Evolutionary conservation across 768 basidiomycete genomes (phyloP).

Genomic region (Panellus pusillus): DNA sequence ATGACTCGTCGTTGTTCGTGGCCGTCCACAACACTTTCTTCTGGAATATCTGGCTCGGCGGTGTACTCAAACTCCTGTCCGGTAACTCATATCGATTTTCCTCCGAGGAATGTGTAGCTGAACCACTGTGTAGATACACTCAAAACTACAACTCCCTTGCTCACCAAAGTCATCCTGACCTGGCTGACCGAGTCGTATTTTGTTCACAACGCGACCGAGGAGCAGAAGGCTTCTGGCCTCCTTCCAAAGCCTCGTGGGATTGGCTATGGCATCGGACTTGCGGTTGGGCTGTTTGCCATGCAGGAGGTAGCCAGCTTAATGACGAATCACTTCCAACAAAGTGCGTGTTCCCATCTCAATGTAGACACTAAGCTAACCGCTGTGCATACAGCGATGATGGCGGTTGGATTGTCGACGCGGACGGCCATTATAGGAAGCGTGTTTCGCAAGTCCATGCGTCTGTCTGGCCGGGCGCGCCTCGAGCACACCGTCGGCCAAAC

Average conservation of each 20-base stretch:
- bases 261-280: conserved; percentile 64
- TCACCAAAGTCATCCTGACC: conserved; percentile 58
- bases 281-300: conserved; percentile 58
- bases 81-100: conserved; percentile 28
- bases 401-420: conserved; percentile 47
- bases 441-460: conserved; percentile 52
- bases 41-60: conserved; percentile 46
- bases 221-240: conserved; percentile 35
- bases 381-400: conserved; percentile 39
- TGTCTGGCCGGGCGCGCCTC: conserved; percentile 46
- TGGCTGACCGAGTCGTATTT: conserved; percentile 55
- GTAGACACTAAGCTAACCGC: not conserved
- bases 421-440: conserved; percentile 37
- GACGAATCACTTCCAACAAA: conserved; percentile 46
- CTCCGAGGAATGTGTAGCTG: not conserved
- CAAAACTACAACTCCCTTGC: conserved; percentile 41
- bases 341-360: conserved; percentile 27
- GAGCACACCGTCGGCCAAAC: conserved; percentile 50
- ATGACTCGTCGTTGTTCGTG: conserved; percentile 50
- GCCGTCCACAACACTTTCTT: conserved; percentile 50
- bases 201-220: conserved; percentile 37
- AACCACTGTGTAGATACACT: conserved; percentile 14
- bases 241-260: conserved; percentile 44
- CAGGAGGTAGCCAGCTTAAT: conserved; percentile 49
- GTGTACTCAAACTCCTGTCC: conserved; percentile 44